A percentile compares a stretch with the other conserved stretches of the same genome.
Conservation (phyloP, 352 stramenopile species). For the Elongisporangium prolatum region DNA sequence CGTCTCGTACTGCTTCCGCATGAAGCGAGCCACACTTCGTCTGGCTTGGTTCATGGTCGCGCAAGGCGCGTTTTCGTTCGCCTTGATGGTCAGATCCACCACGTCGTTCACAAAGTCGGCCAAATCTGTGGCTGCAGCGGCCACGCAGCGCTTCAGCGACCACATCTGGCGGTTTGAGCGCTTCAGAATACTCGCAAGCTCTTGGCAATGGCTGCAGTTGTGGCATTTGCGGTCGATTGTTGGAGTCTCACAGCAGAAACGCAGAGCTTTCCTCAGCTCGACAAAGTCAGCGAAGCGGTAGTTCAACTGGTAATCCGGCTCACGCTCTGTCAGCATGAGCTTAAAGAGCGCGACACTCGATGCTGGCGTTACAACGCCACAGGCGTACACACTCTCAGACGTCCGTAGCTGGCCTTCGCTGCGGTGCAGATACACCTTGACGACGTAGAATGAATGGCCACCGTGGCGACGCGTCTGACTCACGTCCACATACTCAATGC, state of each 20-base stretch:
- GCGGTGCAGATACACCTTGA: slow-evolving; percentile 25
- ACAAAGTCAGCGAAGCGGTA: slow-evolving; percentile 27
- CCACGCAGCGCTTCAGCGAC: slow-evolving; percentile 15
- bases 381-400: slow-evolving; percentile 22
- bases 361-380: slow-evolving; percentile 2
- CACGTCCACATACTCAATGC: slow-evolving; percentile 26
- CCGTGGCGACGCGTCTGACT: slow-evolving; percentile 19
- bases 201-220: slow-evolving; percentile 17
- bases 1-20: slow-evolving; percentile 15
- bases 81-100: slow-evolving; percentile 10
- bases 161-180: slow-evolving; percentile 14
- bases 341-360: slow-evolving; percentile 13
- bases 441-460: slow-evolving; percentile 23
- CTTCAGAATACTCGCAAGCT: slow-evolving; percentile 7
- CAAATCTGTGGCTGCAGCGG: slow-evolving; percentile 1
- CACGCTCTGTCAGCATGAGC: slow-evolving; percentile 27
- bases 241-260: background rate
- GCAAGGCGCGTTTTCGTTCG: slow-evolving; percentile 1
- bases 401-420: slow-evolving; percentile 17
- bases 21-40: slow-evolving; percentile 6
- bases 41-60: background rate
- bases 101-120: slow-evolving; percentile 23
- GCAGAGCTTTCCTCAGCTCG: slow-evolving; percentile 6
- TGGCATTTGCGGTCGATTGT: background rate
- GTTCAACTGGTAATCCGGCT: slow-evolving; percentile 28